Base-by-base conservation (phyloP, 768 basidiomycete species). In the Phaffia australis region DNA sequence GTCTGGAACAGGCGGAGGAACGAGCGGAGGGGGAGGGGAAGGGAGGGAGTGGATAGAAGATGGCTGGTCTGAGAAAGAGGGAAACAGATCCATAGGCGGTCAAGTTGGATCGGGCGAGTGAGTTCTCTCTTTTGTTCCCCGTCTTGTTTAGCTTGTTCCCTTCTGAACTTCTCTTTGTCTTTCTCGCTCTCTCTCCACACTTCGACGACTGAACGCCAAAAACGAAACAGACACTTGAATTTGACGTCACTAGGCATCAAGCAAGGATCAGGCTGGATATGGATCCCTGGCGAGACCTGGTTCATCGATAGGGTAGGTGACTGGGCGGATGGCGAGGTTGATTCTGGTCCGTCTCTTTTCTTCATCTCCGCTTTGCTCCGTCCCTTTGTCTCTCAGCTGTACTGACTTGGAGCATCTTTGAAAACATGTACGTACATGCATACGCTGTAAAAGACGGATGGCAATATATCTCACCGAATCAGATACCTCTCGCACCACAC, bases 271-370 rank as follows among this genome's bases (percentile, higher is more conserved):
- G 55, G 25, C 18, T 67, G 66, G 66, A 32, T 21, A 19, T 67
- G 66, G 66, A 15, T 67, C 15, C 60, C 54, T 0, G 32, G 56
- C 9, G 66, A 67, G 66, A 50, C 19, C 1, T 67, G 59, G 59
- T 67, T 29, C 14, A 23, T 67, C n/a, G 66, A 67, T 60, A 46
- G 52, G 7, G 47, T 62, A 9, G 66, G 66, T 7, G 25, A 46
- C 23, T 67, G 66, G 66, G 56, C 30, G 3, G 52, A 30, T 23
- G 30, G 32, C 1, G 27, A 46, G 0, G 55, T 67, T 1, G 60
- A 55, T 25, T 21, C 27, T n/a, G 60, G 60, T 67, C 47, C 30
- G 65, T 61, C 42, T 8, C 18, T 18, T 25, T 42, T 14, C 50
- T 2, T 32, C 27, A 3, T 15, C 23, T 32, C 32, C n/a, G 4